phyloP scores from a whole-genome alignment of 495 filamentous ascomycete genomes.

The Talaromyces ruber region DNA sequence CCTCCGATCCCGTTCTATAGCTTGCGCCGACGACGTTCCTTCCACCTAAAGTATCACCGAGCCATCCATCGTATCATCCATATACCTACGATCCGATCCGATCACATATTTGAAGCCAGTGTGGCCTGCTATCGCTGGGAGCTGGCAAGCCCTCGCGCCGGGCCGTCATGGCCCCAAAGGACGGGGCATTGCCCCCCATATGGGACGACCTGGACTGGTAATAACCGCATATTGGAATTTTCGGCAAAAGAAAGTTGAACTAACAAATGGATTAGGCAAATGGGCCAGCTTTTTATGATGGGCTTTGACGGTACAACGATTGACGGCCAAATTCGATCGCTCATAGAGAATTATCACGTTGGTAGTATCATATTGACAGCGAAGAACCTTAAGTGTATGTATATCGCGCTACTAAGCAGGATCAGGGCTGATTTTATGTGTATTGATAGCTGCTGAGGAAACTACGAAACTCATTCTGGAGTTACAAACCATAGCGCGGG shows the following conservation, averaged over 20 bases:
- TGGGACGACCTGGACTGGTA: constrained; percentile 42
- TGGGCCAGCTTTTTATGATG: constrained; percentile 93
- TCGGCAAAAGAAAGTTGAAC: neutral
- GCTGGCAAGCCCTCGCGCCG: constrained; percentile 24
- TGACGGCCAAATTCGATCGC: constrained; percentile 71
- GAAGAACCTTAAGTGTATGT: constrained; percentile 82
- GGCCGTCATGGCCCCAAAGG: constrained; percentile 41
- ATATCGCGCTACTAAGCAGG: neutral
- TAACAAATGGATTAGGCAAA: constrained; percentile 29
- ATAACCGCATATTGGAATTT: neutral
- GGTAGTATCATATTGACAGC: constrained; percentile 79
- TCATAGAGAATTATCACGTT: constrained; percentile 79
- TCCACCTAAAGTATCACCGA: neutral
- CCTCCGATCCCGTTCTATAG: neutral
- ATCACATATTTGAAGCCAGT: neutral
- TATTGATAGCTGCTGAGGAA: constrained; percentile 64
- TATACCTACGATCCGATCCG: neutral
- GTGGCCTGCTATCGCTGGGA: neutral
- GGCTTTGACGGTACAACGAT: constrained; percentile 88
- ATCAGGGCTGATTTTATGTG: neutral
- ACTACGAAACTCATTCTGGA: constrained; percentile 75
- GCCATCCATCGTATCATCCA: neutral
- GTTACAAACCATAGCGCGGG: constrained; percentile 76
- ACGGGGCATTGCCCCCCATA: constrained; percentile 39
- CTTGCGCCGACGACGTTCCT: neutral